These are phyloP conservation scores for Penstemon davidsonii DNA, from an alignment of 257 asterid genomes.

Conservation along the genomic window DNA sequence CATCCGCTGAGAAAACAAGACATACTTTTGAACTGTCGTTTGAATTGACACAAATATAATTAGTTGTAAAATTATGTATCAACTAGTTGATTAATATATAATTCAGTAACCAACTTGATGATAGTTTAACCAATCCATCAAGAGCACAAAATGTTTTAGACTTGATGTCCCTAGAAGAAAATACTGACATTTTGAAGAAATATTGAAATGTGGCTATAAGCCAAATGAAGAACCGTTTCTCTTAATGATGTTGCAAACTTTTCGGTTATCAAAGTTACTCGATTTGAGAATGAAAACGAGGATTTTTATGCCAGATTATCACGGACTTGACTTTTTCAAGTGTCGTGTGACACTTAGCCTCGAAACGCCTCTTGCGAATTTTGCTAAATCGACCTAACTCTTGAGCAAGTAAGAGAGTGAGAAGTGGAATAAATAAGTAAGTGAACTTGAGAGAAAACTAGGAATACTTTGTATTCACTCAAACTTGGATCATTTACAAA, in stretches of 20 bases:
- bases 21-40: conserved; percentile 33
- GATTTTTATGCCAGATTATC: conserved; percentile 49
- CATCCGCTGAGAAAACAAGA: no score
- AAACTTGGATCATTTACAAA: no score
- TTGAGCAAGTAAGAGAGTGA: no score
- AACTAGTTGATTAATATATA: no score
- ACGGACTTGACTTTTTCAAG: no score
- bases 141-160: conserved; percentile 74
- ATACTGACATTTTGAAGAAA: conserved; percentile 66
- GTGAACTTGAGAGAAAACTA: no score
- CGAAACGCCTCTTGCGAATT: no score
- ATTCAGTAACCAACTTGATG: conserved; percentile 50
- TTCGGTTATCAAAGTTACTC: conserved; percentile 65
- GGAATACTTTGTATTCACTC: no score
- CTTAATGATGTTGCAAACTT: conserved; percentile 80
- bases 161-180: conserved; percentile 86
- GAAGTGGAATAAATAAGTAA: no score
- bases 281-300: conserved; percentile 68
- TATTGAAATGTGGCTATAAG: conserved; percentile 80
- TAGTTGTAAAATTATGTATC: conserved; percentile 37
- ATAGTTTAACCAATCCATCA: conserved; percentile 56
- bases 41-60: conserved; percentile 51
- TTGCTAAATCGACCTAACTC: no score
- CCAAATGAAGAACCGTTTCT: conserved; percentile 86
- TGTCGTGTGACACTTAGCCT: no score